Evolutionary conservation across 2,329 filamentous ascomycete genomes (phyloP), one percentile per base, ranked within the genome.

Genomic region (Coniochaeta pulveracea): DNA sequence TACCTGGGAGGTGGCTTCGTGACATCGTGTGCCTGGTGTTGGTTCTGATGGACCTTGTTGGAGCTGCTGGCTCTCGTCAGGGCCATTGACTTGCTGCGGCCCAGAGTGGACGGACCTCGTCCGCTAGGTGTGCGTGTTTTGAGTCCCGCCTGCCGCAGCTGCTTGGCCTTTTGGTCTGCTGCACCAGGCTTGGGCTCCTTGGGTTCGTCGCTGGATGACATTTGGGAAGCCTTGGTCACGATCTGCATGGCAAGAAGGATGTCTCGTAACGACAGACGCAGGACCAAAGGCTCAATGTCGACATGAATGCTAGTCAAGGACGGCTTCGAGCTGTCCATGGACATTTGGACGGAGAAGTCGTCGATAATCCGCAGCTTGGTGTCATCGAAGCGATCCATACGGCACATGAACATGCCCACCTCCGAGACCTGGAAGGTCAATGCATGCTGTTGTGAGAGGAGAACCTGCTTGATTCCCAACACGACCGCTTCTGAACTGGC

Each of bases 321-420:
- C 0, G 60, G 50, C 32, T 64, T 60, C 1, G 73, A 76, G 40
- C 56, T 73, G 48, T 98, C 89, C 64, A 98, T 76, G 3, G 85
- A 91, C 46, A 93, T 68, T 41, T 91, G 83, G 8, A 96, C 65
- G 3, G 86, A 94, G 53, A 98, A 98, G 55, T 98, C 88, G 50
- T 99, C 93, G 19, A 99, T 73, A 40, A 99, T 94, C 12, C 91
- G 78, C 29, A 98, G 68, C 23, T 85, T 76, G 25, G 80, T 88
- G 4, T 83, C 86, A 45, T 98, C 89, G 45, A 96, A 96, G 41
- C 79, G 84, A 55, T 99, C 93, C 91, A 99, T 98, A 10, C 91
- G 82, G 51, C 93, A 98, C 19, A 98, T 58, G 54, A 95, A 99
- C 91, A 99, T 98, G 45, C 91, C 91, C 34, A 96, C 74, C 49